These are phyloP conservation scores for Arthrocladium fulminans DNA, from an alignment of 2,329 filamentous ascomycete species.

Conservation along the genomic window DNA sequence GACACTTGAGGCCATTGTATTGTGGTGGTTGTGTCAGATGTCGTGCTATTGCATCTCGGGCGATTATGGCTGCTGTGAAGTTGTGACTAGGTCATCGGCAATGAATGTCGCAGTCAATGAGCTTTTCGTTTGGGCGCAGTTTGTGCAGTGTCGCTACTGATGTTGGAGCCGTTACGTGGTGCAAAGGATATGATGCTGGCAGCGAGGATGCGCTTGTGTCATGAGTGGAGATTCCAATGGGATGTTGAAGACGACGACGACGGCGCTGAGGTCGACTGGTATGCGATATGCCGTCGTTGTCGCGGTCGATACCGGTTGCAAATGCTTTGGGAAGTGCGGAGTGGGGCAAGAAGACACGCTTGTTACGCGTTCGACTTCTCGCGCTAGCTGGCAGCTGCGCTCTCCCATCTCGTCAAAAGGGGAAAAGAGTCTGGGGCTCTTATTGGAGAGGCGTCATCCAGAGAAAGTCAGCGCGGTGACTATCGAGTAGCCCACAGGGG, in stretches of 20 bases:
- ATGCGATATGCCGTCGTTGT: neutral
- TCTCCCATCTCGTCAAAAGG: neutral
- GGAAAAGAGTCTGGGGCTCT: neutral
- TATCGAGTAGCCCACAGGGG: neutral
- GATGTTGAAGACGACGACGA: neutral
- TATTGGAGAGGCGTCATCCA: too few species aligned
- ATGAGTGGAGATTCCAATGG: neutral
- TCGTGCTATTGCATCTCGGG: conserved; percentile 8
- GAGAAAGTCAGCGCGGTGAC: too few species aligned
- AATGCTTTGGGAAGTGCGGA: neutral
- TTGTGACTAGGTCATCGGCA: neutral
- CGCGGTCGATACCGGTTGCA: neutral
- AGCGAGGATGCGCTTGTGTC: neutral
- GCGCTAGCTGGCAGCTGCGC: neutral
- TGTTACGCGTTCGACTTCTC: neutral
- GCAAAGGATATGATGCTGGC: neutral
- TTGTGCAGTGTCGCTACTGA: neutral
- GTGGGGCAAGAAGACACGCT: too few species aligned
- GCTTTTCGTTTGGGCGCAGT: conserved; percentile 4
- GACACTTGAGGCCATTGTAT: conserved; percentile 9
- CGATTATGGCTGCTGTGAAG: neutral
- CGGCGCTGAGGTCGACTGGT: neutral
- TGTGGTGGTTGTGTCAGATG: neutral
- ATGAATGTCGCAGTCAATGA: neutral
- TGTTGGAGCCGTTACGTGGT: neutral